phyloP scores from a whole-genome alignment of 75 land plant species.

The Pinus albicaulis region DNA sequence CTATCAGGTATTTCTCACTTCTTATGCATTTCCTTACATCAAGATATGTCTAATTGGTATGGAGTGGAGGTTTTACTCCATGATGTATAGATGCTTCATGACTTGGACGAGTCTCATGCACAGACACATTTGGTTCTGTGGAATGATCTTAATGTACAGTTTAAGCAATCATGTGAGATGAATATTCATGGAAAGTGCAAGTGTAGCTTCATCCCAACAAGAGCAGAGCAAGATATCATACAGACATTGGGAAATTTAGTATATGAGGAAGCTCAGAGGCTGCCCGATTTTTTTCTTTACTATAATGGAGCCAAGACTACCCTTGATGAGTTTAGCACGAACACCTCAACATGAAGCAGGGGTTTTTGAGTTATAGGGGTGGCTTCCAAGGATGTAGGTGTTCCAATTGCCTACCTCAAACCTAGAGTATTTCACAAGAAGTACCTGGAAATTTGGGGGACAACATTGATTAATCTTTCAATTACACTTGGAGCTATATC shows the following conservation, averaged over 20 bases:
- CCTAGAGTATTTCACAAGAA: constrained; percentile 3
- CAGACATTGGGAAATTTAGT: constrained; percentile 3
- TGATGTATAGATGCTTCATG: background rate
- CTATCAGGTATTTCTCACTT: background rate
- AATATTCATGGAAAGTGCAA: background rate
- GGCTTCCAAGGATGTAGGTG: constrained; percentile 14
- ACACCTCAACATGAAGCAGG: background rate
- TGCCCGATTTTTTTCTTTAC: background rate
- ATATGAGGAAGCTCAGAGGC: background rate
- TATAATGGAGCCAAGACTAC: background rate
- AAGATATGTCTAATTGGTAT: background rate
- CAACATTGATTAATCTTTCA: no score
- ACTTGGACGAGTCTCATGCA: background rate
- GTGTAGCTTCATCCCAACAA: background rate
- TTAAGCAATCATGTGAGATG: background rate
- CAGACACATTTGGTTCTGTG: background rate
- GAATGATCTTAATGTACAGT: constrained; percentile 11
- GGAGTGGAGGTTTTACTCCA: background rate
- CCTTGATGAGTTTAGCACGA: background rate
- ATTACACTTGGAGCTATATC: no score
- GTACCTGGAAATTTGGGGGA: no score
- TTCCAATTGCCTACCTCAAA: constrained; percentile 4
- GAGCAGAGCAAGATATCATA: constrained; percentile 12
- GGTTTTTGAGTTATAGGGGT: constrained; percentile 7
- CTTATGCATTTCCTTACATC: background rate